A percentile compares a stretch with the other conserved stretches of the same genome.
These are phyloP conservation scores for Lepidium aucheri DNA, from an alignment of 345 rosid species.

Conservation along the genomic window DNA sequence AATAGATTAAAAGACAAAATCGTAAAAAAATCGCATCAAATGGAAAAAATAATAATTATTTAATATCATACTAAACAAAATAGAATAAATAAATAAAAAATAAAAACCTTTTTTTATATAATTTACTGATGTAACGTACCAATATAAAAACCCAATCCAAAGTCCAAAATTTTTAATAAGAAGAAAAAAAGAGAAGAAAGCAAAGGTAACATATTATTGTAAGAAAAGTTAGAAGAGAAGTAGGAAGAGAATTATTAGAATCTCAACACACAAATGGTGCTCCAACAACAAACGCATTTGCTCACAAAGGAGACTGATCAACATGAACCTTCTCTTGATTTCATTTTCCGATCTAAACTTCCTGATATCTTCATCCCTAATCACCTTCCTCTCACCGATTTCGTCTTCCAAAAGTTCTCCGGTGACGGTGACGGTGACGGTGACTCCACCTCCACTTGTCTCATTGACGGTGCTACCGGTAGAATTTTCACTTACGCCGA, in stretches of 20 bases:
- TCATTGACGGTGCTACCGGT: constrained; percentile 72
- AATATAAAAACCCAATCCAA: constrained; percentile 5
- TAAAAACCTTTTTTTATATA: background rate
- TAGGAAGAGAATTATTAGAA: constrained; percentile 17
- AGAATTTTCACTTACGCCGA: constrained; percentile 46
- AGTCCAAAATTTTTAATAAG: too few relatives aligned
- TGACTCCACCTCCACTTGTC: constrained; percentile 24
- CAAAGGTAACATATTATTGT: constrained; percentile 5
- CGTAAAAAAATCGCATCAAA: too few relatives aligned
- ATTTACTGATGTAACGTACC: background rate
- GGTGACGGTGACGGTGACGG: constrained; percentile 27
- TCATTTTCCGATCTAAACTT: constrained; percentile 70
- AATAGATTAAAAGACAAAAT: too few relatives aligned
- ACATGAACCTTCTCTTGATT: too few relatives aligned
- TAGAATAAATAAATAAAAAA: too few relatives aligned
- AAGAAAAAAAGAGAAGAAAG: background rate
- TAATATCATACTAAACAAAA: too few relatives aligned
- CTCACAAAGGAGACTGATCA: constrained; percentile 7
- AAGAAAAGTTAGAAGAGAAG: background rate
- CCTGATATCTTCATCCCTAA: constrained; percentile 70
- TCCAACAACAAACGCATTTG: constrained; percentile 23
- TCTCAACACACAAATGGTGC: constrained; percentile 26
- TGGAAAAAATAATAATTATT: too few relatives aligned
- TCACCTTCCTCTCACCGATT: constrained; percentile 64
- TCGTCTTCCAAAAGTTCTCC: constrained; percentile 59